phyloP scores from a whole-genome alignment of 176 grass and related monocot species.

The Zizania latifolia region DNA sequence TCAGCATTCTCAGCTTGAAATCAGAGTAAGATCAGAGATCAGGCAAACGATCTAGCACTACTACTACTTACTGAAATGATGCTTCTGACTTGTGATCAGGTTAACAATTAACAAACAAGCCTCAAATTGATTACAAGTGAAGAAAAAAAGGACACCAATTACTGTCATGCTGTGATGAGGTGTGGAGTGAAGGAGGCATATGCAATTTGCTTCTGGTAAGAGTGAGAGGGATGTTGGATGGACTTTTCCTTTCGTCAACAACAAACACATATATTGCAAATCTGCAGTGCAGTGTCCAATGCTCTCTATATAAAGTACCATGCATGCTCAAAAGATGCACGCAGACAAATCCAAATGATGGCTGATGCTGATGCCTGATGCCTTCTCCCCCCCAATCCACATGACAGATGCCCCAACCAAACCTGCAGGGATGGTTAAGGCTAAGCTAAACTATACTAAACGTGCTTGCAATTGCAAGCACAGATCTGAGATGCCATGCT shows the following conservation, averaged over 20 bases:
- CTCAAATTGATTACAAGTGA: no score
- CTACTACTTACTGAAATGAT: not conserved
- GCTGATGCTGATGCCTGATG: constrained; percentile 35
- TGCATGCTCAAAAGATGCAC: constrained; percentile 17
- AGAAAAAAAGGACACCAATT: not conserved
- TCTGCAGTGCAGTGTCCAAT: not conserved
- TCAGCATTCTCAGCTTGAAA: not conserved
- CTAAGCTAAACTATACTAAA: constrained; percentile 29
- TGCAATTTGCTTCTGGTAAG: constrained; percentile 20
- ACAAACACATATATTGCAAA: constrained; percentile 4
- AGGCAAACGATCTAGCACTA: not conserved
- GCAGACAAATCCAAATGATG: constrained; percentile 32
- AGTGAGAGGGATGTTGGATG: constrained; percentile 10
- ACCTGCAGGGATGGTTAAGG: constrained; percentile 6
- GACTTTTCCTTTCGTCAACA: constrained; percentile 8
- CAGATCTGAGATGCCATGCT: constrained; percentile 37
- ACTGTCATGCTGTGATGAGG: constrained; percentile 29
- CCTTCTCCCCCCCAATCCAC: constrained; percentile 2
- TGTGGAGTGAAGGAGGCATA: constrained; percentile 1
- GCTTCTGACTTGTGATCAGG: not conserved
- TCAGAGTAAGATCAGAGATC: not conserved
- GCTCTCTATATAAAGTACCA: constrained; percentile 14
- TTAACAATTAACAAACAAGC: not conserved
- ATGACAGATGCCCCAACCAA: constrained; percentile 25
- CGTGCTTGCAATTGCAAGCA: constrained; percentile 17